A percentile compares a stretch with the other conserved stretches of the same genome.
Conservation (phyloP, 345 rosid genomes). For the Populus pruinosa region DNA sequence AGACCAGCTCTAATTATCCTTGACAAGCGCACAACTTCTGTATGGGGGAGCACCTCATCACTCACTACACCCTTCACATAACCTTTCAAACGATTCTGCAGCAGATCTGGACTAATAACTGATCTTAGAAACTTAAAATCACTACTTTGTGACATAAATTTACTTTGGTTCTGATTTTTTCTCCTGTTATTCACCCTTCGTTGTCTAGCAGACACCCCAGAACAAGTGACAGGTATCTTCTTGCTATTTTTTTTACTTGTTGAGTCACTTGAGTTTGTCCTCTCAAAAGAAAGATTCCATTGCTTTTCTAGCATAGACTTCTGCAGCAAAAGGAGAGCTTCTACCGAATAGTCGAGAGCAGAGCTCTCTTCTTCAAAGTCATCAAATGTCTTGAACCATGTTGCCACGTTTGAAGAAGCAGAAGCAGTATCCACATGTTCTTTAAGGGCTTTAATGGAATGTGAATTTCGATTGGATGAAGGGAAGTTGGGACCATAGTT, state of each 20-base stretch:
- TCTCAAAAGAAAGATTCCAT: slow-evolving; percentile 83
- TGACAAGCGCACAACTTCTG: slow-evolving; percentile 77
- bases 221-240: slow-evolving; percentile 57
- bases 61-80: slow-evolving; percentile 75
- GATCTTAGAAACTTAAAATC: slow-evolving; percentile 41
- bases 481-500: slow-evolving; percentile 47
- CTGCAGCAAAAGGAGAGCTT: slow-evolving; percentile 78
- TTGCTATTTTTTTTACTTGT: slow-evolving; percentile 27
- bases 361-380: slow-evolving; percentile 44
- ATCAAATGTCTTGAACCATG: slow-evolving; percentile 34
- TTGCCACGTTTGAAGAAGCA: slow-evolving; percentile 34
- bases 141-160: slow-evolving; percentile 24
- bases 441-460: slow-evolving; percentile 58
- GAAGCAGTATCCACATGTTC: slow-evolving; percentile 43
- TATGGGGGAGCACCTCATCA: slow-evolving; percentile 71
- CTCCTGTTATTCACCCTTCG: slow-evolving; percentile 57
- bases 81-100: slow-evolving; percentile 59
- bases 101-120: slow-evolving; percentile 48
- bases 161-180: slow-evolving; percentile 36
- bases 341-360: slow-evolving; percentile 55
- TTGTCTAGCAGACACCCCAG: slow-evolving; percentile 78
- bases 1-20: slow-evolving; percentile 73
- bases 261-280: slow-evolving; percentile 32
- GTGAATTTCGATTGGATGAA: slow-evolving; percentile 38
- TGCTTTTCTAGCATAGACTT: slow-evolving; percentile 90